A percentile compares a stretch with the other conserved stretches of the same genome.
Conservation (phyloP, 345 rosid species). For the Brassica juncea region DNA sequence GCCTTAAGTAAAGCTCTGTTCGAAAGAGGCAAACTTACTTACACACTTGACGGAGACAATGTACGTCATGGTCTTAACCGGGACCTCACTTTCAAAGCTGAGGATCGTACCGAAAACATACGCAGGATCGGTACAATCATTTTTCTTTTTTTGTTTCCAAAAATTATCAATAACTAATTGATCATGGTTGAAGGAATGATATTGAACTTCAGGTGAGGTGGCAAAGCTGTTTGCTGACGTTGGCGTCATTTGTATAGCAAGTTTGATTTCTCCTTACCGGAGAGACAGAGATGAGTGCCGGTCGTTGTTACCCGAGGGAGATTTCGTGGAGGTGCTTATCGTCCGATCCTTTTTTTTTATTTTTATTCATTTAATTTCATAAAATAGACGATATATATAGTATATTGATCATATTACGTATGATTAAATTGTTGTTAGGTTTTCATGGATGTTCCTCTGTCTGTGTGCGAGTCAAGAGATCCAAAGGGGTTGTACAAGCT, state of each 20-base stretch:
- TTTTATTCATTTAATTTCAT: neutral
- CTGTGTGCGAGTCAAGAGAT: constrained; percentile 78
- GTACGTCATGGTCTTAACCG: constrained; percentile 75
- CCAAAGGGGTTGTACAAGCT: constrained; percentile 88
- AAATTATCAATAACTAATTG: neutral
- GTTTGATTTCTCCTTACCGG: constrained; percentile 83
- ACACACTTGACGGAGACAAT: constrained; percentile 84
- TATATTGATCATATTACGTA: neutral
- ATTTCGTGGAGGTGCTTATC: constrained; percentile 67
- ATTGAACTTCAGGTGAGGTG: constrained; percentile 63
- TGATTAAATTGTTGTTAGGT: constrained; percentile 42
- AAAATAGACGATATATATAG: neutral
- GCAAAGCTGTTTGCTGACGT: constrained; percentile 90
- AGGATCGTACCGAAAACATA: constrained; percentile 77
- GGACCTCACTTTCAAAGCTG: constrained; percentile 66
- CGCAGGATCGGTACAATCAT: constrained; percentile 58
- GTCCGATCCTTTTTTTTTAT: neutral
- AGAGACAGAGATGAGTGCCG: constrained; percentile 72
- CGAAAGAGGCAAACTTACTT: constrained; percentile 66
- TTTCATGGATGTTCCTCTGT: constrained; percentile 78
- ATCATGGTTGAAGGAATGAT: constrained; percentile 12
- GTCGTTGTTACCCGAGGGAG: constrained; percentile 68
- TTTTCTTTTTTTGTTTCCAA: neutral
- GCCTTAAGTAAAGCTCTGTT: constrained; percentile 60
- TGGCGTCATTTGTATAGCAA: constrained; percentile 78